Percentiles rank a stretch among this genome's conserved stretches.
Conservation (phyloP, 345 rosid genomes). For the Salix dunnii region DNA sequence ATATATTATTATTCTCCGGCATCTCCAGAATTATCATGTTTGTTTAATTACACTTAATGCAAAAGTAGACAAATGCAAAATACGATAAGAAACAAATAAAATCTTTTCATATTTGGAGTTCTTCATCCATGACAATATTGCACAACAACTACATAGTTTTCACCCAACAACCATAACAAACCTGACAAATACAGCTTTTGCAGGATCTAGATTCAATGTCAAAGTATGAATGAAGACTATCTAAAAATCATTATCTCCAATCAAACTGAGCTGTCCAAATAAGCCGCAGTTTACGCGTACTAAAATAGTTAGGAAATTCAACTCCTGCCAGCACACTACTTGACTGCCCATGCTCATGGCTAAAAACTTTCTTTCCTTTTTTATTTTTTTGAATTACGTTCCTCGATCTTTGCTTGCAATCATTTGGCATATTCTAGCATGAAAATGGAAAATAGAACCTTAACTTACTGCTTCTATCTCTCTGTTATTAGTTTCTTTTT, state of each 20-base stretch:
- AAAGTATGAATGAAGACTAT: background rate
- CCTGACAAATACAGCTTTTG: background rate
- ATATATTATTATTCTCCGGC: background rate
- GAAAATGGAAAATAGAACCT: background rate
- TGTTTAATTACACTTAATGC: background rate
- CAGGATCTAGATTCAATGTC: background rate
- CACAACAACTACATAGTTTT: background rate
- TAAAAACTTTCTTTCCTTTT: background rate
- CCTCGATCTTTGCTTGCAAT: background rate
- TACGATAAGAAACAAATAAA: background rate
- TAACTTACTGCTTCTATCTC: background rate
- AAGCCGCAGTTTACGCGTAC: background rate
- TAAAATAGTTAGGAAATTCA: background rate
- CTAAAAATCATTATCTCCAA: background rate
- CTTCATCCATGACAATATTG: background rate
- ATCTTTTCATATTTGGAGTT: background rate
- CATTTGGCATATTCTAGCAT: background rate
- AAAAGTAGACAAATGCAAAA: background rate
- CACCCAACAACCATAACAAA: background rate
- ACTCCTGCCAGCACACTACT: background rate
- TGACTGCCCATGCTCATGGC: background rate
- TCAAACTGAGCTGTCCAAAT: background rate
- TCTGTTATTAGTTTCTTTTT: background rate
- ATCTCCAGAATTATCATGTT: background rate
- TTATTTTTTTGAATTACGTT: background rate